Percentiles rank a stretch among this genome's conserved stretches.
phyloP scores from a whole-genome alignment of 805 yeast genomes.

The Candida odintsovae region DNA sequence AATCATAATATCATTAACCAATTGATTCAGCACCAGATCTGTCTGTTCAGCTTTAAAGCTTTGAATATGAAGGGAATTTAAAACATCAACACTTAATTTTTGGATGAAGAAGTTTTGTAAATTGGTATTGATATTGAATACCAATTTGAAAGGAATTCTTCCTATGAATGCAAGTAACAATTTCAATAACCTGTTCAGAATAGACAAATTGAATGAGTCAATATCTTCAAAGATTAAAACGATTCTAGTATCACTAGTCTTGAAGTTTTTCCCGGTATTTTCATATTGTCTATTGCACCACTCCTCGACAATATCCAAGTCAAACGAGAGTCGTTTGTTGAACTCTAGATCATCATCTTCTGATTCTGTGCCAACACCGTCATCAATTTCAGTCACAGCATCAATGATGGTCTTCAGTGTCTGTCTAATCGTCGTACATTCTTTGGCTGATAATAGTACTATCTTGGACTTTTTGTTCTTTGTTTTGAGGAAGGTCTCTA shows the following conservation, averaged over 20 bases:
- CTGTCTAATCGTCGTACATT: slow-evolving; percentile 21
- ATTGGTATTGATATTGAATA: slow-evolving; percentile 21
- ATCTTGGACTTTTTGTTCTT: slow-evolving; percentile 8
- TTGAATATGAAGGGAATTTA: slow-evolving; percentile 10
- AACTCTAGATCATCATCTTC: slow-evolving; percentile 12
- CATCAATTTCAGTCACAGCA: slow-evolving; percentile 3
- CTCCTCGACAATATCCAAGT: slow-evolving; percentile 21
- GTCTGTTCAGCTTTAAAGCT: slow-evolving; percentile 22
- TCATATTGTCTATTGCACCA: slow-evolving; percentile 15
- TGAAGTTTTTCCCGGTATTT: slow-evolving; percentile 1
- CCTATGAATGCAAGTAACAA: slow-evolving; percentile 11
- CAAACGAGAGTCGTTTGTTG: slow-evolving; percentile 20
- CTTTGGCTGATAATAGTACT: slow-evolving; percentile 19
- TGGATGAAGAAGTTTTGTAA: slow-evolving; percentile 14
- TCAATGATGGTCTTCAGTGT: slow-evolving; percentile 18
- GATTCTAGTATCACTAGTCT: slow-evolving; percentile 11
- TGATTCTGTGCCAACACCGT: slow-evolving; percentile 2
- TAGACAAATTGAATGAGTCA: slow-evolving; percentile 18
- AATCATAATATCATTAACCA: slow-evolving; percentile 17
- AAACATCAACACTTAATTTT: slow-evolving; percentile 15
- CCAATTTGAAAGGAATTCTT: slow-evolving; percentile 19
- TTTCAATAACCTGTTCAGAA: slow-evolving; percentile 16
- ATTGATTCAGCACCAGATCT: slow-evolving; percentile 16
- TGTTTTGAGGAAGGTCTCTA: slow-evolving; percentile 7
- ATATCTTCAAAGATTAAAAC: slow-evolving; percentile 21